Evolutionary conservation across 768 basidiomycete species (phyloP).

Genomic region (Neoboletus brunneissimus): DNA sequence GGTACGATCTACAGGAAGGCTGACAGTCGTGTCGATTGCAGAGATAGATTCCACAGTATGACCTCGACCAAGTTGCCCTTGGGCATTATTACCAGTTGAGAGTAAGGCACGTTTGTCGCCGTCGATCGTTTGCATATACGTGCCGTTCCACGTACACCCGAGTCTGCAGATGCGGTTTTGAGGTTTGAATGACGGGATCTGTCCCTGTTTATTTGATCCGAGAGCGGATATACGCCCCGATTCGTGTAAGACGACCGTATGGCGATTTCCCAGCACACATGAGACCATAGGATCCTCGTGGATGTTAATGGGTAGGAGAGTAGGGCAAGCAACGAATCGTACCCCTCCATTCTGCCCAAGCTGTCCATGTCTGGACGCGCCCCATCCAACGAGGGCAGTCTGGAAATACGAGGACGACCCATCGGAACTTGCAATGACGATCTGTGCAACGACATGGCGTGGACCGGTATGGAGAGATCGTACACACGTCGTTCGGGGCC

Average conservation of each 20-base stretch:
- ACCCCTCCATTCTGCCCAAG: slow-evolving; percentile 44
- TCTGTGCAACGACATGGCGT: slow-evolving; percentile 61
- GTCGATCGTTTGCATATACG: slow-evolving; percentile 44
- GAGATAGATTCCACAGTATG: background rate
- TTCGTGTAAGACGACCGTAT: slow-evolving; percentile 41
- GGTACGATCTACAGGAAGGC: slow-evolving; percentile 25
- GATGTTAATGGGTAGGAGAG: slow-evolving; percentile 34
- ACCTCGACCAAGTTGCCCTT: slow-evolving; percentile 64
- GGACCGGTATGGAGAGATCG: slow-evolving; percentile 60
- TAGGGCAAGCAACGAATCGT: slow-evolving; percentile 22
- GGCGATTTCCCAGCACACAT: slow-evolving; percentile 51
- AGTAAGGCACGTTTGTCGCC: slow-evolving; percentile 32
- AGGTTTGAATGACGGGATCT: slow-evolving; percentile 44
- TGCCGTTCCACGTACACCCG: slow-evolving; percentile 80
- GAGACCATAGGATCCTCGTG: slow-evolving; percentile 32
- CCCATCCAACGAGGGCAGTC: slow-evolving; percentile 70
- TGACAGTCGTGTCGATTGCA: slow-evolving; percentile 5
- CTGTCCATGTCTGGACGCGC: slow-evolving; percentile 80
- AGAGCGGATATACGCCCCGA: slow-evolving; percentile 49
- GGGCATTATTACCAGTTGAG: slow-evolving; percentile 51
- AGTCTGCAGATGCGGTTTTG: slow-evolving; percentile 33
- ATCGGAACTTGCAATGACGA: slow-evolving; percentile 32
- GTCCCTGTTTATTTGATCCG: slow-evolving; percentile 74
- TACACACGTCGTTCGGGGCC: slow-evolving; percentile 33
- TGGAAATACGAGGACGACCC: slow-evolving; percentile 13